Evolutionary conservation across 176 grass and related monocot genomes (phyloP).

Genomic region (Musa schizocarpa): DNA sequence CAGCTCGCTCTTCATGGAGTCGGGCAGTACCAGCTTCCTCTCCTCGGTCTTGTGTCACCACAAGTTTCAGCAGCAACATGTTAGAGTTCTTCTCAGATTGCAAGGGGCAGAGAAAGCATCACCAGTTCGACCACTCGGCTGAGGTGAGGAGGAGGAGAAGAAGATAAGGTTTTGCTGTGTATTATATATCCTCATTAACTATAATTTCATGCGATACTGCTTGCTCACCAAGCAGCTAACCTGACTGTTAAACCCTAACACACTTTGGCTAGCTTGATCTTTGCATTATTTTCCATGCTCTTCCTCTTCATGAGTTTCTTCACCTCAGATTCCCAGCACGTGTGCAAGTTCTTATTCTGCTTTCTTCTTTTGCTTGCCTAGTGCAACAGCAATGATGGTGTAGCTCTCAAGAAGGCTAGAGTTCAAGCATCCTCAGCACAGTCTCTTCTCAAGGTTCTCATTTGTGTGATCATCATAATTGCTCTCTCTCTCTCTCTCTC

Average conservation of each 20-base stretch:
- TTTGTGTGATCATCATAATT: background rate
- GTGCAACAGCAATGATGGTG: constrained; percentile 68
- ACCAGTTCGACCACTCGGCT: constrained; percentile 57
- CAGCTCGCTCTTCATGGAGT: constrained; percentile 43
- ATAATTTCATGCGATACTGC: background rate
- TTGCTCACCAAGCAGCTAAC: no score
- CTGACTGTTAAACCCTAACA: no score
- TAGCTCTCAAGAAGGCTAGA: constrained; percentile 83
- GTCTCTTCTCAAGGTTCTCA: constrained; percentile 64
- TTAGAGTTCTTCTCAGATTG: constrained; percentile 62
- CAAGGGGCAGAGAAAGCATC: constrained; percentile 35
- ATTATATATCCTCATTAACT: background rate
- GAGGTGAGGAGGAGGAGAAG: constrained; percentile 42
- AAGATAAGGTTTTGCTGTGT: background rate
- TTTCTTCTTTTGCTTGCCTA: constrained; percentile 10
- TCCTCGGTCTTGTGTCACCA: constrained; percentile 61
- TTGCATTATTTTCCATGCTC: no score
- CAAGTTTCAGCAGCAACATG: constrained; percentile 44
- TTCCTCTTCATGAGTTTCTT: no score
- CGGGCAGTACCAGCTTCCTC: constrained; percentile 45
- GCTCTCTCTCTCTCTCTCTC: constrained; percentile 8
- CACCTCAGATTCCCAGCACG: no score
- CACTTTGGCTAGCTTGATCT: no score
- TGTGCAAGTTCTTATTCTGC: background rate
- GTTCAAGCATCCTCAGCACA: constrained; percentile 71